phyloP scores from a whole-genome alignment of 2,329 filamentous ascomycete species.

The Fusarium xyrophilum region DNA sequence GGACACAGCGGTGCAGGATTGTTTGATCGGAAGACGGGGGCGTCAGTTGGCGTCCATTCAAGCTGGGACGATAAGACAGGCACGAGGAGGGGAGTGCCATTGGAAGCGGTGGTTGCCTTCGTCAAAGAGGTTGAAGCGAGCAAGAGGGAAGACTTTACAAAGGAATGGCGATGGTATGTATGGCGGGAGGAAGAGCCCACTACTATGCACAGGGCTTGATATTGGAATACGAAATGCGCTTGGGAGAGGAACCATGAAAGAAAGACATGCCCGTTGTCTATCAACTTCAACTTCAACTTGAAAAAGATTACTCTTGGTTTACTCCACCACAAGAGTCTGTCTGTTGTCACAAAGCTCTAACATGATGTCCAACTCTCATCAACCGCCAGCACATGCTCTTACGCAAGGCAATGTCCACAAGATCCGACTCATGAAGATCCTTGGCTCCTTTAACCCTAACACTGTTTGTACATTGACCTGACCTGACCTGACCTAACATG shows the following conservation, averaged over 20 bases:
- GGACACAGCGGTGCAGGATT: constrained; percentile 61
- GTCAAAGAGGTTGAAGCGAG: constrained; percentile 34
- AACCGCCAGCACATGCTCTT: constrained; percentile 2
- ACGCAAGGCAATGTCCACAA: constrained; percentile 11
- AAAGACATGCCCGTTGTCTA: constrained; percentile 3
- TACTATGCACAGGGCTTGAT: too few relatives aligned
- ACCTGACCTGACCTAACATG: not conserved
- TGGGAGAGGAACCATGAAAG: not conserved
- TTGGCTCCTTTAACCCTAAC: not conserved
- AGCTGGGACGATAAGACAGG: constrained; percentile 60
- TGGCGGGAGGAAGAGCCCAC: not conserved
- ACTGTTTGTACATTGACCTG: constrained; percentile 12
- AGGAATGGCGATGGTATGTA: constrained; percentile 26
- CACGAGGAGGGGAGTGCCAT: constrained; percentile 57
- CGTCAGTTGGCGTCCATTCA: constrained; percentile 59
- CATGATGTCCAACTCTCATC: constrained; percentile 20
- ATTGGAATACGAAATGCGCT: not conserved
- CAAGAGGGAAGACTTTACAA: not conserved
- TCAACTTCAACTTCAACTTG: constrained; percentile 10
- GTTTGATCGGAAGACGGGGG: constrained; percentile 48
- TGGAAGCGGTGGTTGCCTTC: constrained; percentile 54
- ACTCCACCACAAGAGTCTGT: constrained; percentile 23
- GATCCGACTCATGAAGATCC: constrained; percentile 9
- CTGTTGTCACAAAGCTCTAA: constrained; percentile 13
- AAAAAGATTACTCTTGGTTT: constrained; percentile 17